These are phyloP conservation scores for Diaporthe sp. DNA, from an alignment of 2,329 filamentous ascomycete genomes.

Conservation along the genomic window DNA sequence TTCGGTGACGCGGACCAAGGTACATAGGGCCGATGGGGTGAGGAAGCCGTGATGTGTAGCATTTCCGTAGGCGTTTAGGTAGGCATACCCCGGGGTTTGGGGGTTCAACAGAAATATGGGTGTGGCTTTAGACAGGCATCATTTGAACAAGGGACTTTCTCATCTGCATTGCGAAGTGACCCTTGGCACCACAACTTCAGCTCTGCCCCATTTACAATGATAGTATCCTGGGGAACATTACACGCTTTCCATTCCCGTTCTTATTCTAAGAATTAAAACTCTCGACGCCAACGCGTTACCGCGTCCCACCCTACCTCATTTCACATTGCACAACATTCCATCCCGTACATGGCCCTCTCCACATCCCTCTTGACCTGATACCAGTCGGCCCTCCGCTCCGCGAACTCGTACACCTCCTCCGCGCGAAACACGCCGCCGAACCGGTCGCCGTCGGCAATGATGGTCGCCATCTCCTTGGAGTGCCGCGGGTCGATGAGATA, in stretches of 20 bases:
- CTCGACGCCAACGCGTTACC: neutral
- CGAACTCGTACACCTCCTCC: constrained; percentile 98
- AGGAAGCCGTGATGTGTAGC: neutral
- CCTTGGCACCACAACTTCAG: neutral
- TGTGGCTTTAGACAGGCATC: neutral
- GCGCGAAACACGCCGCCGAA: constrained; percentile 94
- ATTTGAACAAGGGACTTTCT: neutral
- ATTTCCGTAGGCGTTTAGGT: constrained; percentile 9
- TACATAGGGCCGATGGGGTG: neutral
- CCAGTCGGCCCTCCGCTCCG: constrained; percentile 94
- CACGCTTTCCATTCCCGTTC: neutral
- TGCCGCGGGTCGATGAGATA: constrained; percentile 90
- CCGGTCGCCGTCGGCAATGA: constrained; percentile 91
- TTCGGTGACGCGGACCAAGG: neutral
- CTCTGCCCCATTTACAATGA: neutral
- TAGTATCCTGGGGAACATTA: neutral
- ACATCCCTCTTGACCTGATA: constrained; percentile 89
- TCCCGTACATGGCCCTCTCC: constrained; percentile 96
- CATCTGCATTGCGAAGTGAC: neutral
- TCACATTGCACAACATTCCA: constrained; percentile 90
- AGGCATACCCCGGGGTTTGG: neutral
- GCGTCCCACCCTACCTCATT: neutral
- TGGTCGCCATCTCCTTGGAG: constrained; percentile 92
- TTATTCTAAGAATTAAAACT: neutral
- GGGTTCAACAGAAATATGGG: neutral